These are phyloP conservation scores for Kalanchoe fedtschenkoi DNA, from an alignment of 164 flowering plant genomes.

Conservation along the genomic window DNA sequence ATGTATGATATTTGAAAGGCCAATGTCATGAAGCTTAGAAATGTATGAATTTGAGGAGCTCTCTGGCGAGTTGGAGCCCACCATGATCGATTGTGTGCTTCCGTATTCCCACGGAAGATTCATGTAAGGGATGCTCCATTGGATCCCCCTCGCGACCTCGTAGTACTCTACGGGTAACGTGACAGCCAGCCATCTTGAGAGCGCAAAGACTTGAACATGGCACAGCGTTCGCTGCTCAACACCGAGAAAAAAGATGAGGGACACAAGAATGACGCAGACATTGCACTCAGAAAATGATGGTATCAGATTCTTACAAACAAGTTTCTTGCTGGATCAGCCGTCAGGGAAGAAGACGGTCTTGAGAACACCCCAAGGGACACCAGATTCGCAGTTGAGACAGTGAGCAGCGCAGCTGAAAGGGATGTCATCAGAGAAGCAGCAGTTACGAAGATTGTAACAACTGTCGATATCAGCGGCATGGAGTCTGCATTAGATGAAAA, in stretches of 20 bases:
- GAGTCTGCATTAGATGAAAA: constrained; percentile 43
- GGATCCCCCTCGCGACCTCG: constrained; percentile 61
- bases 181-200: constrained; percentile 80
- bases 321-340: constrained; percentile 59
- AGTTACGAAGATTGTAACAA: constrained; percentile 34
- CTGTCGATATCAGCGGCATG: constrained; percentile 42
- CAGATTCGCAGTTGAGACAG: constrained; percentile 69
- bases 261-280: not conserved
- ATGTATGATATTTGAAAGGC: constrained; percentile 11
- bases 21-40: constrained; percentile 14
- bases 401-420: constrained; percentile 48
- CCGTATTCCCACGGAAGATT: constrained; percentile 80
- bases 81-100: constrained; percentile 25
- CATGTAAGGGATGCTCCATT: constrained; percentile 85
- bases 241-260: not conserved
- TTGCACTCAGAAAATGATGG: not conserved
- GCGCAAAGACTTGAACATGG: constrained; percentile 84
- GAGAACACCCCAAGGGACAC: constrained; percentile 42
- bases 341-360: constrained; percentile 30
- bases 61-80: constrained; percentile 28
- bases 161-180: constrained; percentile 66
- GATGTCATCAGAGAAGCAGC: constrained; percentile 49
- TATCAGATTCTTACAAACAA: constrained; percentile 48
- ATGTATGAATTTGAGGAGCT: constrained; percentile 21
- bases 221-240: constrained; percentile 59